Conservation (phyloP, 2,329 filamentous ascomycete species). For the Penicillium occitanis region DNA sequence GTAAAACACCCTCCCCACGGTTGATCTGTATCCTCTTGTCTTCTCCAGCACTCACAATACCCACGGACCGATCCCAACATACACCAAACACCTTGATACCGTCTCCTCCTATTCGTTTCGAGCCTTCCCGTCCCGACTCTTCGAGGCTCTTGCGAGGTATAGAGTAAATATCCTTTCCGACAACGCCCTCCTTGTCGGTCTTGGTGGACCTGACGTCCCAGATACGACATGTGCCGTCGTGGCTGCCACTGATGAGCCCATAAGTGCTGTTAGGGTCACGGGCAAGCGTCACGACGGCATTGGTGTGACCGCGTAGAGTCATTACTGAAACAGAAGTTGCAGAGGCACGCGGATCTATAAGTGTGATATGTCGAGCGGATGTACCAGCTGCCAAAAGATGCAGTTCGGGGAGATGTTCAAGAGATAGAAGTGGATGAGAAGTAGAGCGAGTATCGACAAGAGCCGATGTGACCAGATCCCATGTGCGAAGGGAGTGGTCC, state of each 20-base stretch:
- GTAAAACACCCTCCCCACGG: slow-evolving; percentile 56
- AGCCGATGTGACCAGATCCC: slow-evolving; percentile 79
- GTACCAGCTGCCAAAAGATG: slow-evolving; percentile 72
- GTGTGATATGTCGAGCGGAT: slow-evolving; percentile 79
- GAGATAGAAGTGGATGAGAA: slow-evolving; percentile 76
- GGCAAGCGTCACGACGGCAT: slow-evolving; percentile 63
- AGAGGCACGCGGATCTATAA: slow-evolving; percentile 85
- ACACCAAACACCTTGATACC: slow-evolving; percentile 89
- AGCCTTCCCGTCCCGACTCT: slow-evolving; percentile 59
- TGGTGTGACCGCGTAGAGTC: slow-evolving; percentile 87
- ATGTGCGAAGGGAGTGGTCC: slow-evolving; percentile 87
- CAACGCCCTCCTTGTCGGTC: slow-evolving; percentile 59
- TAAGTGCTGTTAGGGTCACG: slow-evolving; percentile 68
- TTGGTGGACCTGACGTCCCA: slow-evolving; percentile 80
- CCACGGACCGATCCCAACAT: slow-evolving; percentile 79
- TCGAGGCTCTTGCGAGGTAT: slow-evolving; percentile 73
- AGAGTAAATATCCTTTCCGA: slow-evolving; percentile 72
- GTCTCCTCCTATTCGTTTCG: slow-evolving; percentile 67
- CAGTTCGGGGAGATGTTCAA: slow-evolving; percentile 69
- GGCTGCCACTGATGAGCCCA: slow-evolving; percentile 82
- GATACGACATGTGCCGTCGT: slow-evolving; percentile 87
- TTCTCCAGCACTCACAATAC: slow-evolving; percentile 88
- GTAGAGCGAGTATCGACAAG: slow-evolving; percentile 82
- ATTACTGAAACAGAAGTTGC: slow-evolving; percentile 76
- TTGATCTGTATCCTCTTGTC: slow-evolving; percentile 96